phyloP scores from a whole-genome alignment of 305 asterid species.

The Coffea humblotiana region DNA sequence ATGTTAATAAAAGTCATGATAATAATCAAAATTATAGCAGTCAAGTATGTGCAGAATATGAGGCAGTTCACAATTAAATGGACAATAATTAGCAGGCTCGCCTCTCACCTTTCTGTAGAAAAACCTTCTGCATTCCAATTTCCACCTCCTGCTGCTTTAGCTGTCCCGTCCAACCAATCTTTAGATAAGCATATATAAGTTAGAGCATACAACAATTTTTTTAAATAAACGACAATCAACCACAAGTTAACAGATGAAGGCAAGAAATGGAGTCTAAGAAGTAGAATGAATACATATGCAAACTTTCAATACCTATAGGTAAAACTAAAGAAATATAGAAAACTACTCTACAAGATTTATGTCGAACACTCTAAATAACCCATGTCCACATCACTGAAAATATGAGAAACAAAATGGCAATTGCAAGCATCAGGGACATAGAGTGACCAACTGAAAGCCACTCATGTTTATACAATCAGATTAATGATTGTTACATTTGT shows the following conservation, averaged over 20 bases:
- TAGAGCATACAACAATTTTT: slow-evolving; percentile 3
- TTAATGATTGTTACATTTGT: not conserved
- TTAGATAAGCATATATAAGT: slow-evolving; percentile 25
- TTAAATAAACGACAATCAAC: not conserved
- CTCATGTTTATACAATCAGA: not conserved
- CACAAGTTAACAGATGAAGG: not conserved
- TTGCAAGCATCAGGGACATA: not conserved
- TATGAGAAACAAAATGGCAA: not conserved
- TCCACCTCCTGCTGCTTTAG: slow-evolving; percentile 47
- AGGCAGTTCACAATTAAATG: not conserved
- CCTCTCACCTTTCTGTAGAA: slow-evolving; percentile 24
- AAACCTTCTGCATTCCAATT: slow-evolving; percentile 58
- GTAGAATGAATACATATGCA: not conserved
- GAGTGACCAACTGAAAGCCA: not conserved
- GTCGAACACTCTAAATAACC: not conserved
- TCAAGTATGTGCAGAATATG: not conserved
- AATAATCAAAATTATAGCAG: not conserved
- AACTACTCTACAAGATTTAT: not conserved
- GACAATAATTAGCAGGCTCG: not conserved
- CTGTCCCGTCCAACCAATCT: slow-evolving; percentile 76
- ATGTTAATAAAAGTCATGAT: not conserved
- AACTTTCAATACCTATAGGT: not conserved
- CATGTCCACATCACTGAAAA: not conserved
- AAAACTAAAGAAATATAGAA: not conserved
- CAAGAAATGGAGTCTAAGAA: not conserved